Base-by-base conservation (phyloP, 2,329 filamentous ascomycete genomes). In the Neofusicoccum ribis region DNA sequence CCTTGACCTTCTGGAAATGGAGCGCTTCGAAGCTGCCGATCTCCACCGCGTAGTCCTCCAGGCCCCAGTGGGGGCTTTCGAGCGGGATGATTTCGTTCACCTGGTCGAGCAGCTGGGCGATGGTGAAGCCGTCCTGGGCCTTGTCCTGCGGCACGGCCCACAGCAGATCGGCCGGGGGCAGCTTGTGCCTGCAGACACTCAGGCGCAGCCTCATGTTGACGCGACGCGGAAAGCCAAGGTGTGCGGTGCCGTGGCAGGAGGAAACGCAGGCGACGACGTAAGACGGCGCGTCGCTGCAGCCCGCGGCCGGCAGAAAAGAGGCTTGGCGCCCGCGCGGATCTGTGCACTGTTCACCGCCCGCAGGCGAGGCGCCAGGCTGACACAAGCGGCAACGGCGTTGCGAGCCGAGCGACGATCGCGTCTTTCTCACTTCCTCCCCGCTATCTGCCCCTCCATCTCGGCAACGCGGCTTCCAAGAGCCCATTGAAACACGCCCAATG, bases 41-140 rank as follows among this genome's bases (percentile, higher is more conserved):
- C 77, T 96, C 91, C 36, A 97, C 91, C 8, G 86, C 86, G 76
- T 98, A 98, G 74, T 97, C 92, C 72, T 97, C 93, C 3, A 97
- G 79, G 0, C 92, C 92, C 92, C 92, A 97, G 66, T 92, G 83
- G 46, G 84, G 84, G 65, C 89, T 88, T 79, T 97, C 93, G 0
- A 98, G 86, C 0, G 93, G 93, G 1, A 97, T 81, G 15, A 91
- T 84, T 49, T 91, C 86, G 77, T 96, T 93, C 69, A 97, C 83
- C 67, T 92, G 86, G 68, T 91, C 87, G 43, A 97, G 82, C 2
- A 97, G 85, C 69, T 90, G 87, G 36, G 91, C 85, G 67, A 97
- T 84, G 2, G 92, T 96, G 62, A 74, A 75, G 3, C 72, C 70
- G 27, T 73, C 67, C 2, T 72, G 62, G 67, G 72, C 72, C 58